Conservation (phyloP, 2,329 filamentous ascomycete genomes). For the Pleochaeta shiraiana region DNA sequence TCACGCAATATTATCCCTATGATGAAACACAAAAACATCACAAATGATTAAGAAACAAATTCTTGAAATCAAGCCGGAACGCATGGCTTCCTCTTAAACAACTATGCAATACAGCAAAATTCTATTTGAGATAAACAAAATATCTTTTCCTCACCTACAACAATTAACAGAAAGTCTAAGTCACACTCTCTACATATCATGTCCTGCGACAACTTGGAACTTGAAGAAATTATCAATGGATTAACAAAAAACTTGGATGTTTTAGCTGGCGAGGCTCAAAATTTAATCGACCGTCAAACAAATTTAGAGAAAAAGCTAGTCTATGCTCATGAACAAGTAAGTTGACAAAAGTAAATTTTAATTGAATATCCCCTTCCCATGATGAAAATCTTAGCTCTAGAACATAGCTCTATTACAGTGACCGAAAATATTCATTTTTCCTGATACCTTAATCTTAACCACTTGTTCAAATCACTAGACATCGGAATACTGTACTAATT, state of each 20-base stretch:
- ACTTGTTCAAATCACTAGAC: too few species aligned
- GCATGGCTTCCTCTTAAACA: too few species aligned
- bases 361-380: constrained; percentile 13
- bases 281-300: constrained; percentile 38
- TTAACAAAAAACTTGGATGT: constrained; percentile 42
- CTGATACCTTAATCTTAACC: too few species aligned
- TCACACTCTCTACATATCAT: too few species aligned
- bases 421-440: constrained; percentile 37
- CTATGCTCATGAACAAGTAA: constrained; percentile 44
- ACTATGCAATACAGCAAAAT: too few species aligned
- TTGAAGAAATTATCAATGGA: constrained; percentile 27
- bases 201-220: constrained; percentile 14
- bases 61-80: too few species aligned
- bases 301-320: constrained; percentile 44
- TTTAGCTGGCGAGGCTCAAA: constrained; percentile 42
- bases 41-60: too few species aligned
- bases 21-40: too few species aligned
- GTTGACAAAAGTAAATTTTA: constrained; percentile 9
- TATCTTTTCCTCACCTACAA: constrained; percentile 1
- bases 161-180: too few species aligned
- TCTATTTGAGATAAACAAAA: too few species aligned
- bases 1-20: too few species aligned
- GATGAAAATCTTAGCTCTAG: constrained; percentile 54
- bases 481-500: too few species aligned
- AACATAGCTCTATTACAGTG: constrained; percentile 45